Conservation (phyloP, 495 filamentous ascomycete genomes). For the Penicillium atrosanguineum region DNA sequence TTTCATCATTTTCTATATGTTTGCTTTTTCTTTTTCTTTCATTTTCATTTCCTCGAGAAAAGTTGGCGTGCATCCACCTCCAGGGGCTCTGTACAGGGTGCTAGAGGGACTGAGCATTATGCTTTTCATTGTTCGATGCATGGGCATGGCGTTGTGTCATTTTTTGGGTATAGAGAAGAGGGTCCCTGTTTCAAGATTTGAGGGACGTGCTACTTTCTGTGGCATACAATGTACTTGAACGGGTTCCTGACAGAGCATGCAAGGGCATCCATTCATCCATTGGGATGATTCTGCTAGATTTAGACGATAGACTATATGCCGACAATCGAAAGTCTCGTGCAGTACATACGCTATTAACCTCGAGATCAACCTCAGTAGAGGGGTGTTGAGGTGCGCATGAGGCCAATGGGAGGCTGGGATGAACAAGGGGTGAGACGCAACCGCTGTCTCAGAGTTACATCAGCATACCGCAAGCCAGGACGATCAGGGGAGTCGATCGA, state of each 20-base stretch:
- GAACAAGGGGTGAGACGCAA: constrained; percentile 17
- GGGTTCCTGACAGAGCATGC: neutral
- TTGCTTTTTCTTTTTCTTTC: constrained; percentile 7
- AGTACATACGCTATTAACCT: neutral
- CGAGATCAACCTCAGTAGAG: neutral
- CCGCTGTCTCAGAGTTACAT: constrained; percentile 23
- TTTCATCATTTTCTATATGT: constrained; percentile 8
- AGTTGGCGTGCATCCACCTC: constrained; percentile 17
- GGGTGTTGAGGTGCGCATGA: neutral
- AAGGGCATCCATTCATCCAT: neutral
- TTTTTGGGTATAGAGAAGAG: constrained; percentile 11
- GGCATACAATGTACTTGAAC: constrained; percentile 4
- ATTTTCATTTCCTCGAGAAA: constrained; percentile 19
- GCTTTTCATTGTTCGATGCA: constrained; percentile 15
- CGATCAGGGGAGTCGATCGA: neutral
- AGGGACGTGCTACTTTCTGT: constrained; percentile 2
- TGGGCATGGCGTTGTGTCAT: constrained; percentile 17
- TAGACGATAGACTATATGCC: neutral
- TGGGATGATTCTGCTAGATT: neutral
- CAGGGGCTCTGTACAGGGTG: neutral
- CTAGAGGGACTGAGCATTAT: constrained; percentile 13
- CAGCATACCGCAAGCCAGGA: constrained; percentile 8
- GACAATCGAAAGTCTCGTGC: neutral
- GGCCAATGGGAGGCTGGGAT: constrained; percentile 7
- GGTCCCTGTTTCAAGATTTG: constrained; percentile 16